phyloP scores from a whole-genome alignment of 2,329 filamentous ascomycete species.

The Aspergillus neoniger region DNA sequence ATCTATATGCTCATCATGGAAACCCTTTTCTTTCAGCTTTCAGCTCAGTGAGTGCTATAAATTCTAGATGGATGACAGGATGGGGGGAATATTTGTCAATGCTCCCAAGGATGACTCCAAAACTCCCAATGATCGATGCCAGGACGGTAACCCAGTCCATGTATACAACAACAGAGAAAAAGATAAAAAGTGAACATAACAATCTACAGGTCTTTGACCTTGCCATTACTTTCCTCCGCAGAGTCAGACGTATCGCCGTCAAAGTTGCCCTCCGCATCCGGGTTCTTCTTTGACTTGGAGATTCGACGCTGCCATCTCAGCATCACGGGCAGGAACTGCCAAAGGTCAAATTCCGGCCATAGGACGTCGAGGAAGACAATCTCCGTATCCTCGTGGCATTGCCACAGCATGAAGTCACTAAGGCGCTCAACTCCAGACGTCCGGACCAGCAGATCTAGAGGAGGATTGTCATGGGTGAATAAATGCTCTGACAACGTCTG shows the following conservation, averaged over 20 bases:
- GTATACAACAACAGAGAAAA: not conserved
- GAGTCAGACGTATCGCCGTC: constrained; percentile 53
- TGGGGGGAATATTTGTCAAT: constrained; percentile 12
- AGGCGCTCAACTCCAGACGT: constrained; percentile 91
- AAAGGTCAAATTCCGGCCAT: constrained; percentile 95
- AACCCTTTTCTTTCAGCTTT: not conserved
- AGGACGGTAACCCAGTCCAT: not conserved
- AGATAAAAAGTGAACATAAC: constrained; percentile 3
- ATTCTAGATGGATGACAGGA: not conserved
- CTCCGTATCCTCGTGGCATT: constrained; percentile 88
- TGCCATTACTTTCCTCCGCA: constrained; percentile 29
- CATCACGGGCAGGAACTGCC: constrained; percentile 88
- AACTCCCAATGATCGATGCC: constrained; percentile 7
- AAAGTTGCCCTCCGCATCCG: constrained; percentile 58
- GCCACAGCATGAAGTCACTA: constrained; percentile 99
- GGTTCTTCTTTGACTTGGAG: constrained; percentile 62
- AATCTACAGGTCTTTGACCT: constrained; percentile 35
- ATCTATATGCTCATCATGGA: not conserved
- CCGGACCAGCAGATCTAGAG: constrained; percentile 84
- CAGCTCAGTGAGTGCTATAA: not conserved
- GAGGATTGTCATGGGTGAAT: constrained; percentile 82
- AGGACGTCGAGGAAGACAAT: constrained; percentile 89
- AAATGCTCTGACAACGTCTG: constrained; percentile 82
- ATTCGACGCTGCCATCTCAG: constrained; percentile 82
- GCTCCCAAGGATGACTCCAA: constrained; percentile 5